phyloP scores from a whole-genome alignment of 1,284 basidiomycete species.

The Pterulicium gracile region DNA sequence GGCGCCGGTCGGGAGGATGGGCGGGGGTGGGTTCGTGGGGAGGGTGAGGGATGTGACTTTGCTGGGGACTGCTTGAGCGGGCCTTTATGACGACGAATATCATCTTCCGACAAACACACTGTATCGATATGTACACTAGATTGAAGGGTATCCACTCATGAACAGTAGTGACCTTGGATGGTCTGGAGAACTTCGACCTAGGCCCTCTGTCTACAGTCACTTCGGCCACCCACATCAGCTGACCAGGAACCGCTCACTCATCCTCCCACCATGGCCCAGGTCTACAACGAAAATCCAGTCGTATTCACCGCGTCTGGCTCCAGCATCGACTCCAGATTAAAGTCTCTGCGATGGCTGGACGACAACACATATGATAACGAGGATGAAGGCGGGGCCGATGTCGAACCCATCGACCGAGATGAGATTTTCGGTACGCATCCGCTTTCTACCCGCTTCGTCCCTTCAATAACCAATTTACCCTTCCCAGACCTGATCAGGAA shows the following conservation, averaged over 20 bases:
- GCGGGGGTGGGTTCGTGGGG: neutral
- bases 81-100: no score
- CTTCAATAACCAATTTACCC: slow-evolving; percentile 1
- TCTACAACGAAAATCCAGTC: slow-evolving; percentile 58
- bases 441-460: neutral
- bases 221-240: no score
- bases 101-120: no score
- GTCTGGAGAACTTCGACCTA: no score
- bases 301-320: slow-evolving; percentile 37
- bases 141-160: no score
- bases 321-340: slow-evolving; percentile 22
- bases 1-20: neutral
- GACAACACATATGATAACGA: slow-evolving; percentile 15
- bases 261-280: slow-evolving; percentile 28
- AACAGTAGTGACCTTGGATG: no score
- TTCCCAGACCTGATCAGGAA: slow-evolving; percentile 77
- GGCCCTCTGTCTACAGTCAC: no score
- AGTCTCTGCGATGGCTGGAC: slow-evolving; percentile 10
- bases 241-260: no score
- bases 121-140: no score
- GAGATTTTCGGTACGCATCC: slow-evolving; percentile 50
- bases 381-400: slow-evolving; percentile 26
- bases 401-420: slow-evolving; percentile 58
- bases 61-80: neutral
- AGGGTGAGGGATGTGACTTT: neutral